phyloP scores from a whole-genome alignment of 495 filamentous ascomycete species.

The Penicilliopsis zonata region DNA sequence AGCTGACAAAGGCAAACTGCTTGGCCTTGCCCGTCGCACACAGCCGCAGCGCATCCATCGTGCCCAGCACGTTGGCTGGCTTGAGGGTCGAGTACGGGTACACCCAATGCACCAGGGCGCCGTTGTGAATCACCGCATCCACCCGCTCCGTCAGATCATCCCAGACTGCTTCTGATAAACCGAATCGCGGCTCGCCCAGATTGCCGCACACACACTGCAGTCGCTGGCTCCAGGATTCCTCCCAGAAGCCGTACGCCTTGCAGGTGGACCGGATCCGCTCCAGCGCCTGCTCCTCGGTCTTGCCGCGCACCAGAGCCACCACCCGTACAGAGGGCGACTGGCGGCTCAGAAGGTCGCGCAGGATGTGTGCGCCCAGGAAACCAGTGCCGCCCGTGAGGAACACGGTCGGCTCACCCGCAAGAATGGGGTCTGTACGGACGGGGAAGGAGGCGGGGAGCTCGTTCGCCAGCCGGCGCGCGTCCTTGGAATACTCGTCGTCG shows the following conservation, averaged over 20 bases:
- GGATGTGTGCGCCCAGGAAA: conserved; percentile 75
- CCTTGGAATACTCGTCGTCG: conserved; percentile 53
- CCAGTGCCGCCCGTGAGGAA: conserved; percentile 89
- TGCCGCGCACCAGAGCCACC: conserved; percentile 67
- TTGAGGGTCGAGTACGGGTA: conserved; percentile 65
- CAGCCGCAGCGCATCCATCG: conserved; percentile 63
- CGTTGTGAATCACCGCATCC: conserved; percentile 83
- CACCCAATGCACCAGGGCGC: conserved; percentile 82
- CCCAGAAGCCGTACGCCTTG: conserved; percentile 67
- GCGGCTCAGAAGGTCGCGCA: conserved; percentile 59
- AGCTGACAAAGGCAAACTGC: conserved; percentile 71
- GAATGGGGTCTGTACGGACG: conserved; percentile 14
- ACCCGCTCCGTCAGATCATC: conserved; percentile 48
- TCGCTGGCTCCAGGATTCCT: conserved; percentile 49
- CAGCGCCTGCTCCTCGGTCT: conserved; percentile 38
- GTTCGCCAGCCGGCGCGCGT: conserved; percentile 45
- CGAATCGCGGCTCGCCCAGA: conserved; percentile 58
- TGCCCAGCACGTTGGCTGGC: conserved; percentile 69
- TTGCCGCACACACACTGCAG: conserved; percentile 61
- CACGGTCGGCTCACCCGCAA: conserved; percentile 38
- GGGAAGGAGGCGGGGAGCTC: conserved; percentile 32
- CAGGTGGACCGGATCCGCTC: conserved; percentile 33
- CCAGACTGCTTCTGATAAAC: conserved; percentile 52
- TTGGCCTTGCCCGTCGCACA: conserved; percentile 72
- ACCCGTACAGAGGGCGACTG: conserved; percentile 46